Conservation (phyloP, 805 yeast genomes). For the Candida insectalens region DNA sequence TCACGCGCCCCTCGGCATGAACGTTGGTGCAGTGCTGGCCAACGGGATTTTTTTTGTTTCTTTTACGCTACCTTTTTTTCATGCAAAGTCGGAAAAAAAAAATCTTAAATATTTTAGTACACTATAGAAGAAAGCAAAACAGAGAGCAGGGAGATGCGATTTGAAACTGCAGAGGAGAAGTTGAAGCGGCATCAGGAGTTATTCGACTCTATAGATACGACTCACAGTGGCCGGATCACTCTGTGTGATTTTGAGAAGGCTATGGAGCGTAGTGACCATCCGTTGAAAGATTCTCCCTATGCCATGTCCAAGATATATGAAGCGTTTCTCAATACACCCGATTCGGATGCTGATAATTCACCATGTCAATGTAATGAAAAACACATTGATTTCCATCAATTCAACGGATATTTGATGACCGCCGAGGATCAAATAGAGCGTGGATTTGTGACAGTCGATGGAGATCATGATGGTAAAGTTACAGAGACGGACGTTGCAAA, state of each 20-base stretch:
- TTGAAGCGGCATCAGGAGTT: conserved; percentile 28
- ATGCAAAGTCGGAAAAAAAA: neutral
- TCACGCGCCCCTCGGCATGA: no score
- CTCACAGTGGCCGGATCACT: conserved; percentile 38
- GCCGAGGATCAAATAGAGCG: conserved; percentile 64
- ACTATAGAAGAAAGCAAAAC: neutral
- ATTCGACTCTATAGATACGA: conserved; percentile 34
- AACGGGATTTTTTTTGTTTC: no score
- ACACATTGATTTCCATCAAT: conserved; percentile 51
- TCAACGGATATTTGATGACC: conserved; percentile 48
- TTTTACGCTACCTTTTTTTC: no score
- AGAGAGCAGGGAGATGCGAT: conserved; percentile 9
- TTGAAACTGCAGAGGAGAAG: conserved; percentile 7
- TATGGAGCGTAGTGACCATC: conserved; percentile 43
- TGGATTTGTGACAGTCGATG: conserved; percentile 63
- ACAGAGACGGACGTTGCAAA: conserved; percentile 54
- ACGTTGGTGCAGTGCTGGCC: no score
- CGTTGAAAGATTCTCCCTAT: conserved; percentile 49
- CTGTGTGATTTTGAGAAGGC: conserved; percentile 39
- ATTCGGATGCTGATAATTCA: conserved; percentile 1
- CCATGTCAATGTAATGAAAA: conserved; percentile 27
- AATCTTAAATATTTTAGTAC: neutral
- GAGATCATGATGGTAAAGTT: conserved; percentile 64
- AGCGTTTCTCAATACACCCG: conserved; percentile 27
- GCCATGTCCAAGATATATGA: conserved; percentile 49